These are phyloP conservation scores for Mortierella sp. DNA, from an alignment of 371 early-diverging fungal genomes.

Conservation along the genomic window DNA sequence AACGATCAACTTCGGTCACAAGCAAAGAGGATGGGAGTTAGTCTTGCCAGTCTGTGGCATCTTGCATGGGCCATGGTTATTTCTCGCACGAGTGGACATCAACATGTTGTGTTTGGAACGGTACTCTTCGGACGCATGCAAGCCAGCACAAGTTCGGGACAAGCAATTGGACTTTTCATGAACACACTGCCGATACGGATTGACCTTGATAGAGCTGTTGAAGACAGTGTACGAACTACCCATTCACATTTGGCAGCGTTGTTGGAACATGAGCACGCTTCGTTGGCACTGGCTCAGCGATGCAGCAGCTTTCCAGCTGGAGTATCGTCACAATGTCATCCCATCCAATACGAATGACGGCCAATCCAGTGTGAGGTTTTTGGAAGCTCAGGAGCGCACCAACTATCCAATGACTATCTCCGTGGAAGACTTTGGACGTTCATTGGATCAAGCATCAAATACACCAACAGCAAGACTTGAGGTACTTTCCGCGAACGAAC, in stretches of 20 bases:
- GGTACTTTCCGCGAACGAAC: slow-evolving; percentile 1
- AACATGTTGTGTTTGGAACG: slow-evolving; percentile 22
- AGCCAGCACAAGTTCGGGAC: too few relatives aligned
- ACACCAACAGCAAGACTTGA: not conserved
- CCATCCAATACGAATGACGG: not conserved
- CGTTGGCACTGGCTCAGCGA: slow-evolving; percentile 26
- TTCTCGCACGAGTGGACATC: slow-evolving; percentile 16
- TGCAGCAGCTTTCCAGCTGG: slow-evolving; percentile 13
- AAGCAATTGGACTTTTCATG: slow-evolving; percentile 7
- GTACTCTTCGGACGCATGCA: slow-evolving; percentile 1
- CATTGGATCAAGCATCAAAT: not conserved
- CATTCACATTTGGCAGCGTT: slow-evolving; percentile 1
- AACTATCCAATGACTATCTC: slow-evolving; percentile 13
- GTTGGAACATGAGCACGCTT: not conserved
- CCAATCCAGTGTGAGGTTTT: not conserved
- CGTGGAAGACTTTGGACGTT: not conserved
- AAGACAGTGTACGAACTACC: not conserved
- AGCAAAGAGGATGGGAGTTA: slow-evolving; percentile 16
- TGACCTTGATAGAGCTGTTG: not conserved
- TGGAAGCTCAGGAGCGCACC: not conserved
- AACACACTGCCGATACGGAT: not conserved
- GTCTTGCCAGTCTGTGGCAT: slow-evolving; percentile 15
- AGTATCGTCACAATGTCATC: slow-evolving; percentile 17
- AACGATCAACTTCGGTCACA: slow-evolving; percentile 15
- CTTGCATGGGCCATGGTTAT: slow-evolving; percentile 15